phyloP scores from a whole-genome alignment of 1,139 yeast genomes.

The Suhomyces chickasaworum region DNA sequence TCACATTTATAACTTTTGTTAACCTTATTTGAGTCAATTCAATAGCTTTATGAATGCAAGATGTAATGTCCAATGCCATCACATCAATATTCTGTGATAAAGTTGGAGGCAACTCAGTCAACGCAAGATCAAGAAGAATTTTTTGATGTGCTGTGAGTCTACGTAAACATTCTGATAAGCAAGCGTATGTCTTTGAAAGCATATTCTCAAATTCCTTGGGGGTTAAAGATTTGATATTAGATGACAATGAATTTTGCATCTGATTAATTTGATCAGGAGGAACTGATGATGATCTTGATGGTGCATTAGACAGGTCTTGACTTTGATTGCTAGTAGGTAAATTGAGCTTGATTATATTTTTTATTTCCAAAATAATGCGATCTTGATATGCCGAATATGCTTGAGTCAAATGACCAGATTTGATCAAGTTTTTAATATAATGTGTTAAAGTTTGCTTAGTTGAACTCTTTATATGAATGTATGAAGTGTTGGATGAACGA shows the following conservation, averaged over 20 bases:
- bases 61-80: constrained; percentile 66
- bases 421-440: constrained; percentile 56
- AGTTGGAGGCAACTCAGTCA: constrained; percentile 50
- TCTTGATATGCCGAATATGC: constrained; percentile 74
- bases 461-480: constrained; percentile 34
- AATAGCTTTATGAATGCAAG: constrained; percentile 63
- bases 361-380: constrained; percentile 65
- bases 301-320: constrained; percentile 25
- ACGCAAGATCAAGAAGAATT: constrained; percentile 68
- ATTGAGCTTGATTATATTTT: constrained; percentile 64
- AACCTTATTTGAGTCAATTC: constrained; percentile 75
- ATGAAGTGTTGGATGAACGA: constrained; percentile 27
- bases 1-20: constrained; percentile 74
- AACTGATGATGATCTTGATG: constrained; percentile 36
- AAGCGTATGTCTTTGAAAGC: constrained; percentile 62
- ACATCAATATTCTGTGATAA: constrained; percentile 42
- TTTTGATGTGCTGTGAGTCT: constrained; percentile 80
- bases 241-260: constrained; percentile 40
- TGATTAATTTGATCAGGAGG: constrained; percentile 24
- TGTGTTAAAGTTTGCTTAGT: constrained; percentile 45
- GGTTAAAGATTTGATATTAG: constrained; percentile 61
- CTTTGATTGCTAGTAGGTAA: constrained; percentile 45
- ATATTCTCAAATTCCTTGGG: constrained; percentile 74
- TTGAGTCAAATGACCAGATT: constrained; percentile 62
- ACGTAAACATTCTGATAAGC: constrained; percentile 70